phyloP scores from a whole-genome alignment of 306 rosid genomes.

The Boehmeria nivea region DNA sequence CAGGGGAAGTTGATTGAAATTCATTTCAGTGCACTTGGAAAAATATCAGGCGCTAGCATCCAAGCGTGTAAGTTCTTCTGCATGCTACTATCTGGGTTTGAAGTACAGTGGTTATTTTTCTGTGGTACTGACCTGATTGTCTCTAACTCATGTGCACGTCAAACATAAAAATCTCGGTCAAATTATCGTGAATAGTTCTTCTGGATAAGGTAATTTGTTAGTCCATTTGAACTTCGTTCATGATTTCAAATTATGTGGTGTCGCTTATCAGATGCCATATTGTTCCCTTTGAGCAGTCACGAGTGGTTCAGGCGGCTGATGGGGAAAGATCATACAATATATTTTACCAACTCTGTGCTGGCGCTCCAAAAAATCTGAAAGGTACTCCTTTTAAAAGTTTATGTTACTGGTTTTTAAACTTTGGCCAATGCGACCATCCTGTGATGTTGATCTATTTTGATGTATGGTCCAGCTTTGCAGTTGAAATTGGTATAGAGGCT shows the following conservation, averaged over 20 bases:
- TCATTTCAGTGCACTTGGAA: slow-evolving; percentile 65
- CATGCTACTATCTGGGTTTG: slow-evolving; percentile 13
- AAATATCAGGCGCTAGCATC: slow-evolving; percentile 72
- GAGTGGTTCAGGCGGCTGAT: slow-evolving; percentile 68
- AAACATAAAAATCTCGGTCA: slow-evolving; percentile 20
- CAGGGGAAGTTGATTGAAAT: slow-evolving; percentile 94
- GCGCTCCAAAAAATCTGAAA: slow-evolving; percentile 66
- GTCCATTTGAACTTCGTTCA: slow-evolving; percentile 19
- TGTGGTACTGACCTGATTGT: slow-evolving; percentile 42
- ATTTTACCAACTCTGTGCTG: slow-evolving; percentile 96
- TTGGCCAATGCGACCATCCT: too few relatives aligned
- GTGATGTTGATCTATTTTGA: too few relatives aligned
- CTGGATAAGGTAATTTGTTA: slow-evolving; percentile 75
- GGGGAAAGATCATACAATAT: slow-evolving; percentile 86
- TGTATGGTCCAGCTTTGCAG: too few relatives aligned
- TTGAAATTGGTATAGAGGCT: too few relatives aligned
- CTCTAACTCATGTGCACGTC: slow-evolving; percentile 26
- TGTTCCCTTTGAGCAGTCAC: slow-evolving; percentile 60
- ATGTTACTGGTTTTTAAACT: background rate
- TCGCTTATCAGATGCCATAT: slow-evolving; percentile 25
- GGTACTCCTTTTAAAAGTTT: slow-evolving; percentile 42
- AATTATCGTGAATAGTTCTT: slow-evolving; percentile 45
- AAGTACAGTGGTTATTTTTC: slow-evolving; percentile 16
- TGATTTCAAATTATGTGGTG: slow-evolving; percentile 24
- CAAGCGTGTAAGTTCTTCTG: slow-evolving; percentile 74